Percentiles rank a stretch among this genome's conserved stretches.
Evolutionary conservation across 1,284 basidiomycete species (phyloP).

Genomic region (Cystobasidiaceae sp.): DNA sequence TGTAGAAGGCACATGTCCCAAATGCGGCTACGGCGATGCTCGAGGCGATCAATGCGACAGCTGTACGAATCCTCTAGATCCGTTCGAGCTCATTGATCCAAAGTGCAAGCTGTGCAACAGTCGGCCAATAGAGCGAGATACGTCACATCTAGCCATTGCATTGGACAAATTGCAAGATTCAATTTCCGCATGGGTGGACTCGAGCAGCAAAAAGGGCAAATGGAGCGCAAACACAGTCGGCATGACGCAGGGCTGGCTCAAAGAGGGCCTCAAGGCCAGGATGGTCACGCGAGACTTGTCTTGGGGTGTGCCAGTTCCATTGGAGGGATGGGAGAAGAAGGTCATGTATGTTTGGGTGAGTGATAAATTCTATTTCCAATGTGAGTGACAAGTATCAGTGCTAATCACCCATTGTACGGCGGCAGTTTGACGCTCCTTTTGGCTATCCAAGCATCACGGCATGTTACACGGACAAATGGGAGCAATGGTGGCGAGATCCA

Average conservation of each 20-base stretch:
- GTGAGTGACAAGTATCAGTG: background rate
- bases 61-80: conserved; percentile 79
- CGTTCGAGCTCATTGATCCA: conserved; percentile 90
- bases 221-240: conserved; percentile 92
- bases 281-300: conserved; percentile 90
- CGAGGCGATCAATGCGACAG: conserved; percentile 98
- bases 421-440: conserved; percentile 96
- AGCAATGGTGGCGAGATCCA: conserved; percentile 95
- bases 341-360: conserved; percentile 69
- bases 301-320: conserved; percentile 93
- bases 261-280: conserved; percentile 77
- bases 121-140: conserved; percentile 57
- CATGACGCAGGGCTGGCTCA: conserved; percentile 84
- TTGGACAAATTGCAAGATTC: conserved; percentile 76
- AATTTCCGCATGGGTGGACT: conserved; percentile 83
- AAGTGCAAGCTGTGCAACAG: conserved; percentile 81
- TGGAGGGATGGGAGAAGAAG: conserved; percentile 77
- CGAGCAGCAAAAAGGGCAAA: conserved; percentile 70
- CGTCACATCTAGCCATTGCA: conserved; percentile 91
- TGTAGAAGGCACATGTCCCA: conserved; percentile 88
- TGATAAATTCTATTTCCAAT: background rate
- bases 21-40: conserved; percentile 84
- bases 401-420: background rate
- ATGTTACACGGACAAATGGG: conserved; percentile 90
- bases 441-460: conserved; percentile 98